Base-by-base conservation (phyloP, 1,139 yeast species). In the Candida sanyaensis region DNA sequence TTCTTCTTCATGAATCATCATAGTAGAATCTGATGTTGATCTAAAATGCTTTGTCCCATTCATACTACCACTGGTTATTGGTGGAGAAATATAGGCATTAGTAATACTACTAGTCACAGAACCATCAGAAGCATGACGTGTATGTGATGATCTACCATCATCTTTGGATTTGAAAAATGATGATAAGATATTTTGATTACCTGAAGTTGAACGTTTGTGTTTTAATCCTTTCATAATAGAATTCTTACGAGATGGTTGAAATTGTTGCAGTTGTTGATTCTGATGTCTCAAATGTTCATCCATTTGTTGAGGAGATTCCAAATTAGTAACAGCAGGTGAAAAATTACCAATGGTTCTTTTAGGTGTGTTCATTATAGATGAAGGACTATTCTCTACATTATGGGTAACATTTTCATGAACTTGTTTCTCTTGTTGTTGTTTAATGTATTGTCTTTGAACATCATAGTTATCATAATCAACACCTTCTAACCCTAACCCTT, bases 41-140 rank as follows among this genome's bases (percentile, higher is more conserved):
- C 80, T 69, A 31, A 65, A 64, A 51, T 69, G 78, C 11, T 10
- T 13, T 17, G 24, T 26, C 10, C 47, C 42, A 30, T 64, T 62
- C 11, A 66, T 60, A 11, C 59, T 51, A 33, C 54, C 52, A 33
- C 41, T 43, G 8, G 76, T 77, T 9, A 77, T 61, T 13, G 81
- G 80, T 4, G 82, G 81, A 0, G 81, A 75, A 4, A 72, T 67
- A 54, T 64, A 73, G 1, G 77, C 71, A 13, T 71, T 68, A 26
- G 58, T 60, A 47, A 59, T 56, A 9, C 32, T 23, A 28, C 48
- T 46, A 23, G 63, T 58, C 31, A 71, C 58, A 4, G 77, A 69
- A 4, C 79, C 73, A 34, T 75, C 80, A 42, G 77, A 73, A 9
- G 65, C 72, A 47, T 71, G 71, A 34, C 81, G 69, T 1, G 73